Conservation (phyloP, 2,329 filamentous ascomycete genomes). For the Calonectria pauciramosa region DNA sequence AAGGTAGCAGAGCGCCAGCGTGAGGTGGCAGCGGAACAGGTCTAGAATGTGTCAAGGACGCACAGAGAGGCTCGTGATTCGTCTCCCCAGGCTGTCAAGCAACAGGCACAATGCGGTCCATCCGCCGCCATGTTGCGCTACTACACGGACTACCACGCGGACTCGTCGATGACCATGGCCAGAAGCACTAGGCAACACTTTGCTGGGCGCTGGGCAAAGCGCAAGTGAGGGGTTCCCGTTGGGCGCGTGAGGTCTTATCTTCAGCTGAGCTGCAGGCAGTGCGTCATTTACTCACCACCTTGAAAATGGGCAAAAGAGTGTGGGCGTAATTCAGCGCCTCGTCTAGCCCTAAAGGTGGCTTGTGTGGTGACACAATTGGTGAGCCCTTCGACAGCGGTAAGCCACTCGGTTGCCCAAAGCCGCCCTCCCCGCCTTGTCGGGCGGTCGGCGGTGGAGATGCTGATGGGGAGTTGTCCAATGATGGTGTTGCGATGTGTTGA, state of each 20-base stretch:
- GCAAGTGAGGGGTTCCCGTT: background rate
- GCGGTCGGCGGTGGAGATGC: background rate
- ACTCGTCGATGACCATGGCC: background rate
- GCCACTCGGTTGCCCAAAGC: background rate
- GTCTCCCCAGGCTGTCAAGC: background rate
- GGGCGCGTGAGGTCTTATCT: background rate
- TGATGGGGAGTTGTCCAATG: background rate
- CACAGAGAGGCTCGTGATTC: background rate
- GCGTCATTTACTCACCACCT: background rate
- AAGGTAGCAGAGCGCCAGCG: background rate
- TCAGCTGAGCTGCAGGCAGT: background rate
- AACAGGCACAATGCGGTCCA: background rate
- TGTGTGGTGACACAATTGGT: conserved; percentile 1
- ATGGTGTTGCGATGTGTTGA: background rate
- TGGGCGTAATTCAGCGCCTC: conserved; percentile 5
- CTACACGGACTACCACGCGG: background rate
- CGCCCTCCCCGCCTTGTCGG: background rate
- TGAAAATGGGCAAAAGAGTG: background rate
- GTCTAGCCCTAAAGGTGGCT: background rate
- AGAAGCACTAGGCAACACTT: background rate
- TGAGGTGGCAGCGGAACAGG: background rate
- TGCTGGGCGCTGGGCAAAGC: background rate
- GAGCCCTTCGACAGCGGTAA: background rate
- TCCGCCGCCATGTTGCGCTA: background rate
- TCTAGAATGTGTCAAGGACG: background rate